phyloP scores from a whole-genome alignment of 2,329 filamentous ascomycete genomes.

The Calonectria naviculata region DNA sequence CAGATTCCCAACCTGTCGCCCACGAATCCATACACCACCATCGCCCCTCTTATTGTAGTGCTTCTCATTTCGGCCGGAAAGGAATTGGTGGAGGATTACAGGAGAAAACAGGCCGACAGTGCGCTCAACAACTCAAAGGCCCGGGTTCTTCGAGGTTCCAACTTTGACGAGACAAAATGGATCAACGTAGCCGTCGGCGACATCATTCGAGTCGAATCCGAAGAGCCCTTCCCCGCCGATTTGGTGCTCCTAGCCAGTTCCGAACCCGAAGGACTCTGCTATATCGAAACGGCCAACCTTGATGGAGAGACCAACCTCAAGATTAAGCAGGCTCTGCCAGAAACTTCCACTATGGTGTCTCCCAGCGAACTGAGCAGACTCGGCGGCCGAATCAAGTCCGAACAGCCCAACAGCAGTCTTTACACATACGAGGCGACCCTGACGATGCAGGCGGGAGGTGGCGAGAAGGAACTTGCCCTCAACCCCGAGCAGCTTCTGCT shows the following conservation, averaged over 20 bases:
- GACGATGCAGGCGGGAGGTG: slow-evolving; percentile 89
- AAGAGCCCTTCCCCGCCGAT: slow-evolving; percentile 95
- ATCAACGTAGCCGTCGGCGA: slow-evolving; percentile 94
- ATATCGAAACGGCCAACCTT: slow-evolving; percentile 97
- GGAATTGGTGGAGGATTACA: slow-evolving; percentile 93
- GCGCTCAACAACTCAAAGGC: slow-evolving; percentile 90
- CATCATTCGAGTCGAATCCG: slow-evolving; percentile 91
- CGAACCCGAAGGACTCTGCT: slow-evolving; percentile 96
- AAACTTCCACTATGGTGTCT: slow-evolving; percentile 90
- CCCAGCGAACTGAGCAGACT: slow-evolving; percentile 86
- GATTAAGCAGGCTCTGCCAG: slow-evolving; percentile 96
- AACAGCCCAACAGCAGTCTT: slow-evolving; percentile 97
- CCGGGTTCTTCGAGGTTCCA: slow-evolving; percentile 83
- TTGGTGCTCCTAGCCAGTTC: slow-evolving; percentile 92
- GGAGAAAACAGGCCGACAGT: slow-evolving; percentile 87
- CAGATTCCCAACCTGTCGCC: slow-evolving; percentile 96
- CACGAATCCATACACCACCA: slow-evolving; percentile 95
- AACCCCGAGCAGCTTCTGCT: slow-evolving; percentile 94
- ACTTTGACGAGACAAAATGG: slow-evolving; percentile 91
- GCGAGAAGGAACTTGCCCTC: slow-evolving; percentile 91
- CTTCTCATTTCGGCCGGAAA: slow-evolving; percentile 95
- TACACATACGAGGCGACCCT: slow-evolving; percentile 98
- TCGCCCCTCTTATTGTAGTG: slow-evolving; percentile 91
- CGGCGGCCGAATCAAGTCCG: slow-evolving; percentile 87
- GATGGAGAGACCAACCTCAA: slow-evolving; percentile 99